Base-by-base conservation (phyloP, 106 monocot species). In the Ottelia alismoides region DNA sequence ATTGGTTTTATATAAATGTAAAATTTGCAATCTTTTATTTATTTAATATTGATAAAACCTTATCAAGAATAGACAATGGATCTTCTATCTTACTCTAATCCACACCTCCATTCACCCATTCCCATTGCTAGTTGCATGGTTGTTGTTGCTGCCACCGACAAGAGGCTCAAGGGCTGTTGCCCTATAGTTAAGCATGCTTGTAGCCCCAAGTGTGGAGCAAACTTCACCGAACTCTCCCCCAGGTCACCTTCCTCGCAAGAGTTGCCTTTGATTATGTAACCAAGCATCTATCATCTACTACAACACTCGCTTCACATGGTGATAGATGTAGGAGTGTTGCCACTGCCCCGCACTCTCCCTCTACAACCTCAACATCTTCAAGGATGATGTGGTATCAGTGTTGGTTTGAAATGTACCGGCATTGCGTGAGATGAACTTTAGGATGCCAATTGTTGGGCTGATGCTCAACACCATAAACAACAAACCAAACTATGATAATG, bases 331-430 rank as follows among this genome's bases (percentile, higher is more conserved):
- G 60, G 52, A 75, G 12, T 80, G 83, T 20, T 93, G 80, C 67
- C 62, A 45, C 24, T 66, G 87, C 55, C 77, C 87, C 25, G 79
- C 83, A 18, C 64, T 77, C n/a, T 55, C 72, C 12, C 80, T 93
- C 29, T 65, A 44, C 1, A 56, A 74, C 9, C 49, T 87, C 12
- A 54, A 46, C 48, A 20, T 93, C 18, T 51, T 63, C 30, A 83
- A 80, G 61, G 76, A 73, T 49, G 80, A 93, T 45, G 87, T 93
- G 58, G 89, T 92, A 1, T 92, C 92, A 0, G 75, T 92, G 6
- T 56, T 87, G 0, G 83, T 87, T 0, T 83, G 87, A 0, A 92
- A 92, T 49, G 43, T 80, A 0, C 83, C 87, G 2, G 83, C 85
- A 0, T 22, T 76, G 20, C 79, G 76, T 47, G 87, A 92, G 64